These are phyloP conservation scores for Coniochaeta prunicola DNA, from an alignment of 2,329 filamentous ascomycete genomes.

Conservation along the genomic window DNA sequence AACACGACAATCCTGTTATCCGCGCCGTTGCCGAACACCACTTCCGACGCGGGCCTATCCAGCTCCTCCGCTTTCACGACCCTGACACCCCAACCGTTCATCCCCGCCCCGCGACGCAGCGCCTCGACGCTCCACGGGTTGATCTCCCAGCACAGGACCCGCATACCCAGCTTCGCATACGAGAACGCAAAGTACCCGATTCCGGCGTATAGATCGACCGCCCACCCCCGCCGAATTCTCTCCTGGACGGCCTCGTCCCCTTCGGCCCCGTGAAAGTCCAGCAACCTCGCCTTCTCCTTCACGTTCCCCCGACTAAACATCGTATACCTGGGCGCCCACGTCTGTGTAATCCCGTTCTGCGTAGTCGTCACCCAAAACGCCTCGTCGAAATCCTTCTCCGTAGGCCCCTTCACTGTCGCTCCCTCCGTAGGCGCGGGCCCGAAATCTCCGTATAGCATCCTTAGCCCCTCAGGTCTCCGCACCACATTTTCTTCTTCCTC, in stretches of 20 bases:
- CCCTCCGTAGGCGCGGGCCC: slow-evolving; percentile 37
- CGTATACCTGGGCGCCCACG: slow-evolving; percentile 82
- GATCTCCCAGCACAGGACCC: slow-evolving; percentile 81
- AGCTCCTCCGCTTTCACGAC: slow-evolving; percentile 40
- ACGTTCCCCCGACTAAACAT: slow-evolving; percentile 95
- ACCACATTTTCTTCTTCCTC: slow-evolving; percentile 54
- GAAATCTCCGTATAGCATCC: slow-evolving; percentile 68
- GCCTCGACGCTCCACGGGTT: slow-evolving; percentile 87
- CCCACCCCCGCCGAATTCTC: slow-evolving; percentile 26
- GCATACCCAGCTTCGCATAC: slow-evolving; percentile 65
- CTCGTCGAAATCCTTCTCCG: slow-evolving; percentile 46
- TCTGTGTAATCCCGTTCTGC: slow-evolving; percentile 75
- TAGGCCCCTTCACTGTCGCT: slow-evolving; percentile 17
- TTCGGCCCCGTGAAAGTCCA: slow-evolving; percentile 38
- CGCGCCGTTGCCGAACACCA: slow-evolving; percentile 35
- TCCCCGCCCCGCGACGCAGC: slow-evolving; percentile 63
- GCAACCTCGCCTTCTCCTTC: slow-evolving; percentile 74
- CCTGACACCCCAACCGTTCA: slow-evolving; percentile 58
- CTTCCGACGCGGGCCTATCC: slow-evolving; percentile 25
- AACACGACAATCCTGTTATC: slow-evolving; percentile 52
- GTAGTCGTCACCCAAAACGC: slow-evolving; percentile 75
- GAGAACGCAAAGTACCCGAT: slow-evolving; percentile 93
- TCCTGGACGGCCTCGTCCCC: slow-evolving; percentile 8
- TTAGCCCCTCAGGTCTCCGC: slow-evolving; percentile 63
- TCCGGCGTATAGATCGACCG: slow-evolving; percentile 81